Evolutionary conservation across 108 stramenopile genomes (phyloP).

Genomic region (Skeletonema costatum): DNA sequence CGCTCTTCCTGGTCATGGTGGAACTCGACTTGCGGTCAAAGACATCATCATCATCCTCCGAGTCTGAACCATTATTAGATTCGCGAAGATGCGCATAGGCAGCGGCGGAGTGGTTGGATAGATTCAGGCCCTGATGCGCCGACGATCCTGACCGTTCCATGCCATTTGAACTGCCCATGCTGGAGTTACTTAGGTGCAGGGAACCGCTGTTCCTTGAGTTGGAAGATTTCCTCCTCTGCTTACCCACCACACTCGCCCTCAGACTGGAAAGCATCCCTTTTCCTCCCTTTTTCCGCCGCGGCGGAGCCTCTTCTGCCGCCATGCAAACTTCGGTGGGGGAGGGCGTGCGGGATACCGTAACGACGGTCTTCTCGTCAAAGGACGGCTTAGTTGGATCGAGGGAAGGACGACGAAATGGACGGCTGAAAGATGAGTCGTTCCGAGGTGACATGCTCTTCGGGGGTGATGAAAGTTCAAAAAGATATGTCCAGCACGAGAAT

Average conservation of each 20-base stretch:
- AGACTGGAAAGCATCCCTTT: neutral
- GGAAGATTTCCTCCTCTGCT: neutral
- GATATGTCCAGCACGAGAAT: no score
- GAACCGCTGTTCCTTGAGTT: neutral
- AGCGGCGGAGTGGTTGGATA: neutral
- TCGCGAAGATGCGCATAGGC: neutral
- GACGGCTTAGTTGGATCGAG: neutral
- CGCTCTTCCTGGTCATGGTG: neutral
- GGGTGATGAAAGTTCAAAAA: no score
- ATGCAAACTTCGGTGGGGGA: neutral
- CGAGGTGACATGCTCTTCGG: neutral
- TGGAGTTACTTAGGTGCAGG: neutral
- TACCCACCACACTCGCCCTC: neutral
- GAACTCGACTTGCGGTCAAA: neutral
- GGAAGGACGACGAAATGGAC: neutral
- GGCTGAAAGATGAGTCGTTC: neutral
- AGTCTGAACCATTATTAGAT: neutral
- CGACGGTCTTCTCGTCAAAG: neutral
- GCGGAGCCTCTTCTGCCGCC: neutral
- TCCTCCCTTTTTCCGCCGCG: neutral
- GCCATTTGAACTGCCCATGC: neutral
- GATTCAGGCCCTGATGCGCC: neutral
- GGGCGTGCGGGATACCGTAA: neutral
- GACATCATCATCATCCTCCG: neutral
- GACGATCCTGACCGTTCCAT: neutral